A percentile compares a stretch with the other conserved stretches of the same genome.
Evolutionary conservation across 139 green algal species (phyloP).

Genomic region (Picochlorum sp.): DNA sequence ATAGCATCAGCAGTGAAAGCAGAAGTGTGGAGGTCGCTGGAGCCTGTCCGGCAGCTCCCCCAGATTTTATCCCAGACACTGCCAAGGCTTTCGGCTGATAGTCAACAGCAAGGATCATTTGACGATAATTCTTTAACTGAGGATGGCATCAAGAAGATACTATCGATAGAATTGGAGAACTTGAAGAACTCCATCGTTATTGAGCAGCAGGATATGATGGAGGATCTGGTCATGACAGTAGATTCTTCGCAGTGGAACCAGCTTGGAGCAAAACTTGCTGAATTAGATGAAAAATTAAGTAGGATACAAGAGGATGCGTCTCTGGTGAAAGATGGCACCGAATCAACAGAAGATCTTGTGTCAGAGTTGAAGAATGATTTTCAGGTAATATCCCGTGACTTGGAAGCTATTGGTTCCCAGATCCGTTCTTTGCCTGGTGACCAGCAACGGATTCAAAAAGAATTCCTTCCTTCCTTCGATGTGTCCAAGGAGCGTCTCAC

Average conservation of each 20-base stretch:
- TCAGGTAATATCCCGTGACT: too few species aligned
- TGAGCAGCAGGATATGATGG: too few species aligned
- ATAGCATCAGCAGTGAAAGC: slow-evolving; percentile 21
- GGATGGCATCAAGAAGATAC: too few species aligned
- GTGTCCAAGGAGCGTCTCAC: too few species aligned
- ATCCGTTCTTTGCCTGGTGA: too few species aligned
- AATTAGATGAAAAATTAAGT: slow-evolving; percentile 5
- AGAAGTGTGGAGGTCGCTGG: slow-evolving; percentile 15
- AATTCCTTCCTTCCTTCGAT: too few species aligned
- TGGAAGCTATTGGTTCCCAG: too few species aligned
- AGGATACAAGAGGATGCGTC: neutral
- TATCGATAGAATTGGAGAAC: too few species aligned
- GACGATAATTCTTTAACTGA: neutral
- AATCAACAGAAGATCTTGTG: neutral
- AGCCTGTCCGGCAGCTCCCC: slow-evolving; percentile 25
- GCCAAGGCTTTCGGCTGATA: slow-evolving; percentile 16
- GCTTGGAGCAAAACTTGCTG: slow-evolving; percentile 16
- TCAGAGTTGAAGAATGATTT: too few species aligned
- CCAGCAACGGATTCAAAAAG: too few species aligned
- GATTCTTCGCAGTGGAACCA: slow-evolving; percentile 17
- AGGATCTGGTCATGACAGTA: too few species aligned
- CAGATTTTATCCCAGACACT: slow-evolving; percentile 14
- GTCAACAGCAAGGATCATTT: neutral
- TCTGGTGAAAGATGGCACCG: neutral
- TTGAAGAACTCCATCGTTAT: too few species aligned